Evolutionary conservation across 2,329 filamentous ascomycete species (phyloP), one percentile per base, ranked within the genome.

Genomic region (Stachybotrys elegans): DNA sequence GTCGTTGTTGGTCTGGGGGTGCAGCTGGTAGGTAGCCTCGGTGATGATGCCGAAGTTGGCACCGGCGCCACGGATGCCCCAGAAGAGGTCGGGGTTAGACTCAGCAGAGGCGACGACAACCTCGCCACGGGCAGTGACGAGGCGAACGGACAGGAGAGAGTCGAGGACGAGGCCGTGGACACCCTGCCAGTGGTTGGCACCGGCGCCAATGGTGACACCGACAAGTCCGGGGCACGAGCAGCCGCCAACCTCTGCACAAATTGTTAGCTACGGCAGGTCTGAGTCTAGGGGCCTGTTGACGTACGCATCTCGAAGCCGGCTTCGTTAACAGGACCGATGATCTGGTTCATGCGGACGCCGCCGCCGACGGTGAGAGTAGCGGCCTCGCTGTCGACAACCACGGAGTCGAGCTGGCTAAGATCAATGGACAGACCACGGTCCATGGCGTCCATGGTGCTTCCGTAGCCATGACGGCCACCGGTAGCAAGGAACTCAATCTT

Each of bases 31-130:
- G 14, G 36, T 39, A 14, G 36, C 36, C 6, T 11, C 12, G 5
- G 21, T n/a, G 13, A 39, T 22, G 36, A 39, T 39, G 6, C 36
- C 36, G 6, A 39, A 23, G 20, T 39, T 39, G 36, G 36, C 36
- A 7, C 36, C 36, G 14, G 36, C 36, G 13, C 36, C 36, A n/a
- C 36, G 36, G 20, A 39, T 39, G 13, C 11, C 36, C 36, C 36
- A 39, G 36, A 39, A 22, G 21, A 39, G 36, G 21, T 39, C 36
- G 5, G 36, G 20, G 20, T 39, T 39, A 4, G 12, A 14, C 9
- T 11, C 17, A n/a, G 22, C 20, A 22, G 36, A 39, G 13, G 36
- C 36, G 20, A 22, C 36, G 20, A 39, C 36, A n/a, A 39, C 13
- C 6, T 22, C 19, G 13, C 36, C 36, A n/a, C 23, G 20, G 20